A percentile compares a stretch with the other conserved stretches of the same genome.
These are phyloP conservation scores for Pseudotsuga menziesii DNA, from an alignment of 75 land plant species.

Conservation along the genomic window DNA sequence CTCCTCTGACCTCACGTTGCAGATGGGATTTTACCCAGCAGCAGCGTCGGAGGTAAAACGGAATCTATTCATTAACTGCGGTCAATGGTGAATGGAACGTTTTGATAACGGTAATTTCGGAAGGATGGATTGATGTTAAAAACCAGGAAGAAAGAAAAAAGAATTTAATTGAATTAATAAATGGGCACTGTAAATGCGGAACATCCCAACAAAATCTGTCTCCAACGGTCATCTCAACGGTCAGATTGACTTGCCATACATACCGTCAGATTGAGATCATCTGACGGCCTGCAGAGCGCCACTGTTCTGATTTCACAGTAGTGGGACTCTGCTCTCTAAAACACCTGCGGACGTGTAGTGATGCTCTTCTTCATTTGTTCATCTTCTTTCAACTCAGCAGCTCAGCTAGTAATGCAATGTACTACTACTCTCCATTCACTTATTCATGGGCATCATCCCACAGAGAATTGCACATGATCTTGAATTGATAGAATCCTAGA, in stretches of 20 bases:
- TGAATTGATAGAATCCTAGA: not conserved
- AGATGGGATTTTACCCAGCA: too few relatives aligned
- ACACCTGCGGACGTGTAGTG: slow-evolving; percentile 1
- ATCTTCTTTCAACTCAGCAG: too few relatives aligned
- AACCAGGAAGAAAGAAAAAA: too few relatives aligned
- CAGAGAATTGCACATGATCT: not conserved
- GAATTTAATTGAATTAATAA: too few relatives aligned
- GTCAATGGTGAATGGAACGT: too few relatives aligned
- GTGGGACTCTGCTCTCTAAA: slow-evolving; percentile 6
- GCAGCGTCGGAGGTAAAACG: too few relatives aligned
- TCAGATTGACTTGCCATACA: not conserved
- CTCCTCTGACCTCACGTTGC: too few relatives aligned
- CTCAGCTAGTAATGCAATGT: not conserved
- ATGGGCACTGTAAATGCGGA: too few relatives aligned
- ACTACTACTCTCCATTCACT: not conserved
- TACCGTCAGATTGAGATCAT: not conserved
- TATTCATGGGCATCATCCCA: not conserved
- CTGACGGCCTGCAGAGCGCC: not conserved
- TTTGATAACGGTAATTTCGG: too few relatives aligned
- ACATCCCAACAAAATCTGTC: not conserved
- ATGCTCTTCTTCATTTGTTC: not conserved
- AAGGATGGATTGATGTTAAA: too few relatives aligned
- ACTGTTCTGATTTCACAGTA: slow-evolving; percentile 8
- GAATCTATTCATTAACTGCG: too few relatives aligned
- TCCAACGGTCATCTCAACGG: slow-evolving; percentile 11